Conservation (phyloP, 371 early-diverging fungal genomes). For the Zopfochytrium polystomum region DNA sequence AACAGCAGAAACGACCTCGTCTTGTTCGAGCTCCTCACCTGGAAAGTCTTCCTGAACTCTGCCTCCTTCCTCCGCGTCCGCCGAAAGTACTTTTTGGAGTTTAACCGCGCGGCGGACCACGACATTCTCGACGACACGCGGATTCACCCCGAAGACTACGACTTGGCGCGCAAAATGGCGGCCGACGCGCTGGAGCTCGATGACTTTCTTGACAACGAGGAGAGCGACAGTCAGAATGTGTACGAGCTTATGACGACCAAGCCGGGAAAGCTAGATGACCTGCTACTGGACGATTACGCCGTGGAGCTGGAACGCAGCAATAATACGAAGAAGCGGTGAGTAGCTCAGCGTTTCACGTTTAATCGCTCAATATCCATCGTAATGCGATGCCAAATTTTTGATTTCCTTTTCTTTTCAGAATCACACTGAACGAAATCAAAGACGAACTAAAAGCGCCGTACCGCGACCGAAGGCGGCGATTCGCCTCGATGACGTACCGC, state of each 20-base stretch:
- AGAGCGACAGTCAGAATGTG: slow-evolving; percentile 70
- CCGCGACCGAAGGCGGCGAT: slow-evolving; percentile 69
- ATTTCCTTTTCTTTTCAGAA: slow-evolving; percentile 24
- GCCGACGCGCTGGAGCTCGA: slow-evolving; percentile 94
- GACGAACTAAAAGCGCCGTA: slow-evolving; percentile 83
- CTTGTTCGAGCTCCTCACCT: slow-evolving; percentile 58
- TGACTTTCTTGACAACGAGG: slow-evolving; percentile 74
- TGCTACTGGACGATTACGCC: slow-evolving; percentile 89
- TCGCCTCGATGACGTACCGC: slow-evolving; percentile 58
- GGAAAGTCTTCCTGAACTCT: slow-evolving; percentile 86
- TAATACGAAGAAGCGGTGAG: slow-evolving; percentile 65
- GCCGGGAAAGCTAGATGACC: slow-evolving; percentile 76
- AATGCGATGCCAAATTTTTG: too few relatives aligned
- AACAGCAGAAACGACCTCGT: slow-evolving; percentile 68
- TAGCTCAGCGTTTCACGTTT: not conserved
- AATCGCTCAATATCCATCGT: not conserved
- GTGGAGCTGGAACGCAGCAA: slow-evolving; percentile 71
- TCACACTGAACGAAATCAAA: slow-evolving; percentile 80
- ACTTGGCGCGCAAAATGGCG: slow-evolving; percentile 94
- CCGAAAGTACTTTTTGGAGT: slow-evolving; percentile 20
- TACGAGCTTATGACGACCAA: slow-evolving; percentile 77
- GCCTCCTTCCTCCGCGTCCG: slow-evolving; percentile 84
- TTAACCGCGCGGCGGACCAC: slow-evolving; percentile 48
- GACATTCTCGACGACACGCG: slow-evolving; percentile 90
- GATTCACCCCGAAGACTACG: slow-evolving; percentile 94